phyloP scores from a whole-genome alignment of 2,329 filamentous ascomycete species.

The Colletotrichum musicola region DNA sequence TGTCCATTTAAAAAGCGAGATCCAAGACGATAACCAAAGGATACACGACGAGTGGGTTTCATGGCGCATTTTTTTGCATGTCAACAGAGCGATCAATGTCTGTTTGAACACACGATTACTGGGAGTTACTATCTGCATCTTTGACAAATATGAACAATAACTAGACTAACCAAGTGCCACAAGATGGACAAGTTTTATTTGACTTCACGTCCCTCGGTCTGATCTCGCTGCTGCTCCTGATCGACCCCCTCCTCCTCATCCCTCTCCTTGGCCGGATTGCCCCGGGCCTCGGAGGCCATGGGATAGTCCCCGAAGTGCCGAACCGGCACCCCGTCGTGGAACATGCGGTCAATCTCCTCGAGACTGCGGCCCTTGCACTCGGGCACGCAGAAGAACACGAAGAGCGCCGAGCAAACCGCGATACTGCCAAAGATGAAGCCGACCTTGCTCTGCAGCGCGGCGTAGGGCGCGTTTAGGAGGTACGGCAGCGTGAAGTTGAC shows the following conservation, averaged over 20 bases:
- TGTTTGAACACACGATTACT: too few relatives aligned
- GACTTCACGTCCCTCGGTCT: not conserved
- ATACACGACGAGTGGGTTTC: too few relatives aligned
- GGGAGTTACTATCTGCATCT: too few relatives aligned
- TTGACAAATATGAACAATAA: too few relatives aligned
- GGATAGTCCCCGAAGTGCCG: conserved; percentile 41
- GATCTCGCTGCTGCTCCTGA: not conserved
- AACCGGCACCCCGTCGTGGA: conserved; percentile 39
- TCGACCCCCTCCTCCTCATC: conserved; percentile 25
- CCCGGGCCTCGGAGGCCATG: not conserved
- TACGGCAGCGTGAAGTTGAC: conserved; percentile 42
- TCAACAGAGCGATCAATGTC: too few relatives aligned
- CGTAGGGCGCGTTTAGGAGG: conserved; percentile 39
- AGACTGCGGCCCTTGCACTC: conserved; percentile 44
- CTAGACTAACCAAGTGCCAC: not conserved
- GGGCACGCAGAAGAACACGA: conserved; percentile 39
- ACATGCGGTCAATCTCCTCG: conserved; percentile 44
- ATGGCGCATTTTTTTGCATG: too few relatives aligned
- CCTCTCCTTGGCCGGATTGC: not conserved
- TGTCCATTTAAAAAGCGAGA: too few relatives aligned
- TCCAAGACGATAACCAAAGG: too few relatives aligned
- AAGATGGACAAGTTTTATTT: not conserved
- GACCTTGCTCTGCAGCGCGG: conserved; percentile 36
- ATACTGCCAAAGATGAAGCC: conserved; percentile 41
- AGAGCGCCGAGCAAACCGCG: conserved; percentile 37